These are phyloP conservation scores for Phytophthora lateralis DNA, from an alignment of 352 stramenopile species.

Conservation along the genomic window DNA sequence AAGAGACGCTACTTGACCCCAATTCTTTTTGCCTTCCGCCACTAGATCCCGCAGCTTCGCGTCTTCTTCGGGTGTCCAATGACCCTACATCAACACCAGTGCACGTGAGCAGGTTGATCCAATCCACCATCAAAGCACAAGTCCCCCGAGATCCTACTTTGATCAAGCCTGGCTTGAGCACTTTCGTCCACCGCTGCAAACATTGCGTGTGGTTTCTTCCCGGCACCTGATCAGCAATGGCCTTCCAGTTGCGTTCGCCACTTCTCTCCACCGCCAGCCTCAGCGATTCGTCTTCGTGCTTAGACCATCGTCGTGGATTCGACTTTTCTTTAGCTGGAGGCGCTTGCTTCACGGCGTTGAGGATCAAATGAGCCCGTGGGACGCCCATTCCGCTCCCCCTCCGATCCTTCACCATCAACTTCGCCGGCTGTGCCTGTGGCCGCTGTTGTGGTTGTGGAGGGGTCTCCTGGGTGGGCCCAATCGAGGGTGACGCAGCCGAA, in stretches of 20 bases:
- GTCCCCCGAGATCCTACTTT: slow-evolving; percentile 59
- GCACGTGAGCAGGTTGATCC: neutral
- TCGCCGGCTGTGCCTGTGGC: slow-evolving; percentile 42
- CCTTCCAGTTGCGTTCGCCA: slow-evolving; percentile 90
- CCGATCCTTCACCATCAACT: slow-evolving; percentile 81
- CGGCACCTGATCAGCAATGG: slow-evolving; percentile 91
- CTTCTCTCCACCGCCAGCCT: slow-evolving; percentile 84
- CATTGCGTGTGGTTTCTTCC: slow-evolving; percentile 94
- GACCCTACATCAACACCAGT: slow-evolving; percentile 56
- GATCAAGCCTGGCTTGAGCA: slow-evolving; percentile 92
- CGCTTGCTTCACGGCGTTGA: slow-evolving; percentile 77
- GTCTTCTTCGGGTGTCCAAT: slow-evolving; percentile 93
- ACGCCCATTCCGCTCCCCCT: slow-evolving; percentile 76
- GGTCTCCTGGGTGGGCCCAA: slow-evolving; percentile 13
- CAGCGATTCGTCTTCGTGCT: slow-evolving; percentile 86
- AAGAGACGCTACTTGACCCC: slow-evolving; percentile 85
- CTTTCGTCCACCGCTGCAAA: slow-evolving; percentile 93
- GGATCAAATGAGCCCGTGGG: slow-evolving; percentile 70
- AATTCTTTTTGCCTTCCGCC: slow-evolving; percentile 90
- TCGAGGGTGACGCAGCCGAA: slow-evolving; percentile 26
- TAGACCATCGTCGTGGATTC: slow-evolving; percentile 84
- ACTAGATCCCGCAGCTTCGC: slow-evolving; percentile 82
- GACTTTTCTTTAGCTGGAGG: slow-evolving; percentile 86
- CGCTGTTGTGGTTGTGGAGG: slow-evolving; percentile 29
- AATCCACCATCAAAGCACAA: neutral